Percentiles rank a stretch among this genome's conserved stretches.
Evolutionary conservation across 768 basidiomycete genomes (phyloP).

Genomic region (Rubroboletus satanas): DNA sequence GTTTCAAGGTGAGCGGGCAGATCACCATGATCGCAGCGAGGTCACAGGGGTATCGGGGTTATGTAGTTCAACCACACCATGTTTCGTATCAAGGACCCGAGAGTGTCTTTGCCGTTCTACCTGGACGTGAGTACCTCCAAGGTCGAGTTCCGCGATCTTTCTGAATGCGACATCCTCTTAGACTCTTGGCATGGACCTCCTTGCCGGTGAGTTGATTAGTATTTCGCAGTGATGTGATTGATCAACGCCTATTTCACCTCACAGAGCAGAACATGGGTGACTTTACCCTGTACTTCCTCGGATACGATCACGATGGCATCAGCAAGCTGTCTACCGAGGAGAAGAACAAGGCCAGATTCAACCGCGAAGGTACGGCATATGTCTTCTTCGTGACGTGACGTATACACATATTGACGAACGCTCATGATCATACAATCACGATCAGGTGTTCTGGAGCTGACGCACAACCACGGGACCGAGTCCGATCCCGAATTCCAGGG

Average conservation of each 20-base stretch:
- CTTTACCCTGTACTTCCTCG: slow-evolving; percentile 86
- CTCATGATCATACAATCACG: not conserved
- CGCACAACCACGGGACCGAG: slow-evolving; percentile 91
- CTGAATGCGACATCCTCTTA: slow-evolving; percentile 16
- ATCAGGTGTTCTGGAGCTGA: slow-evolving; percentile 78
- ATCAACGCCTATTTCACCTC: slow-evolving; percentile 3
- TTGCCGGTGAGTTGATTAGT: slow-evolving; percentile 41
- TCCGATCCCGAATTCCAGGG: slow-evolving; percentile 71
- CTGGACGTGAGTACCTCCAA: slow-evolving; percentile 45
- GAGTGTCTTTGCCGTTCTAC: slow-evolving; percentile 79
- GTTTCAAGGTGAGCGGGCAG: slow-evolving; percentile 47
- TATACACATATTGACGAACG: not conserved
- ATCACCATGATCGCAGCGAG: not conserved
- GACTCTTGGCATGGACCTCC: slow-evolving; percentile 75
- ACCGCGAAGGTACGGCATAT: slow-evolving; percentile 57
- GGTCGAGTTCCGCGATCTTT: not conserved
- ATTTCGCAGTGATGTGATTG: not conserved
- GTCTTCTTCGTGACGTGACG: not conserved
- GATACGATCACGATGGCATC: slow-evolving; percentile 60
- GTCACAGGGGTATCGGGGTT: not conserved
- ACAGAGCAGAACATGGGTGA: slow-evolving; percentile 52
- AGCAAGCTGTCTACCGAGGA: slow-evolving; percentile 49
- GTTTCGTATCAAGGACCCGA: slow-evolving; percentile 86
- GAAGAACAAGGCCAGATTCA: slow-evolving; percentile 43
- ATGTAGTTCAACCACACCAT: slow-evolving; percentile 80